Base-by-base conservation (phyloP, 2,329 filamentous ascomycete species). In the Gyromitra esculenta region DNA sequence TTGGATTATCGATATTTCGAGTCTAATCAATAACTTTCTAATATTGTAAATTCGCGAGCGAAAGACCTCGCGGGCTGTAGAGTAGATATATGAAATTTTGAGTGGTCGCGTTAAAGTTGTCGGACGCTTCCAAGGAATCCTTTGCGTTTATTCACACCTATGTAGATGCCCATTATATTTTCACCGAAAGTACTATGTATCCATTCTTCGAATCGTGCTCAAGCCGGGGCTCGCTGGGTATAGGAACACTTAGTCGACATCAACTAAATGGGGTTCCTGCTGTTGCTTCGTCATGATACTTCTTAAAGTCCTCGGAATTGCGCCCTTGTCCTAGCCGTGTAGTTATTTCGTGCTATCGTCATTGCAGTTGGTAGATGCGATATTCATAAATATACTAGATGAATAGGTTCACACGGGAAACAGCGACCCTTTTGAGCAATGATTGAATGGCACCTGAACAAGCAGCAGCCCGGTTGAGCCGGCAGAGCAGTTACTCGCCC, bases 381-480 rank as follows among this genome's bases (percentile, higher is more conserved):
- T 21, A 9, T 56, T 56, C 21, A 52, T 56, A 11, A 56, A 56
- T 31, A 13, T 15, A n/a, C 56, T n/a, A 39, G 8, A n/a, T n/a
- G 52, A 35, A 21, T 15, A 21, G 52, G 11, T 56, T 56, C 52
- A 35, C 52, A 31, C 25, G 11, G 52, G 52, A 56, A 56, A 56
- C 52, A 56, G 52, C 52, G 52, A 35, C 52, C 52, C 11, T 56
- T 35, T 56, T 56, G 52, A 56, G 52, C 52, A 56, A 56, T 21
- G 52, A 13, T 56, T 56, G 25, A 56, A 18, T 9, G 11, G 13
- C 31, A 5, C 5, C 48, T 52, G 48, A 21, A 18, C 15, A 13
- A 56, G 18, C 25, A 41, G 13, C 57, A 37, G 39, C 59, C 59
- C 59, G 59, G 11, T 18, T 62, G 37, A 31, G 39, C 59, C 52